Conservation (phyloP, 2,329 filamentous ascomycete species). For the Penicillium glabrum region DNA sequence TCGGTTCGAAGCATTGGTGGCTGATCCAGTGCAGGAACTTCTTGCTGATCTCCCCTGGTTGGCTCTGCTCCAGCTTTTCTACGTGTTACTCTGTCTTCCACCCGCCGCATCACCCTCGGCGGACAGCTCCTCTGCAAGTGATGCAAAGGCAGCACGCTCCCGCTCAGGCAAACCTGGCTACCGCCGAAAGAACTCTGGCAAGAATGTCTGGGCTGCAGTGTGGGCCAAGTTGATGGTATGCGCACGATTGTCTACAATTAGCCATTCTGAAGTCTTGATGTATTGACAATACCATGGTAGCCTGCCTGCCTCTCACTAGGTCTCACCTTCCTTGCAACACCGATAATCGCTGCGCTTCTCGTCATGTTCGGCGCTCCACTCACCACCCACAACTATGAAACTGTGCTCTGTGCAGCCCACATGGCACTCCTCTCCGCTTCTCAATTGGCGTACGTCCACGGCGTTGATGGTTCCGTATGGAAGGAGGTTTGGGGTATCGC, state of each 20-base stretch:
- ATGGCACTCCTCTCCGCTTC: constrained; percentile 75
- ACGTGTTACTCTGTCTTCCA: constrained; percentile 60
- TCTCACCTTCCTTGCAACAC: constrained; percentile 54
- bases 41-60: constrained; percentile 62
- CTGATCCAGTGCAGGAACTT: constrained; percentile 67
- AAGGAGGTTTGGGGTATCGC: constrained; percentile 65
- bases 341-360: constrained; percentile 61
- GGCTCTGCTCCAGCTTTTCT: constrained; percentile 61
- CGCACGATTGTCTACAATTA: neutral
- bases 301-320: constrained; percentile 69
- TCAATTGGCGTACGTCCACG: constrained; percentile 82
- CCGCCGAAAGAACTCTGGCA: constrained; percentile 23
- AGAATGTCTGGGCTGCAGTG: constrained; percentile 16
- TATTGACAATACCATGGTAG: constrained; percentile 41
- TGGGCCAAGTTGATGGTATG: constrained; percentile 30
- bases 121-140: constrained; percentile 1
- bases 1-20: constrained; percentile 67
- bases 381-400: constrained; percentile 76
- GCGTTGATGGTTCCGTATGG: constrained; percentile 72
- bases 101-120: constrained; percentile 43
- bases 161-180: constrained; percentile 21
- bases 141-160: constrained; percentile 14
- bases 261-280: neutral
- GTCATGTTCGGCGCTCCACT: constrained; percentile 91
- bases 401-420: constrained; percentile 76